Conservation (phyloP, 23 red algal genomes). For the Cyanidiococcus yangmingshanensis region DNA sequence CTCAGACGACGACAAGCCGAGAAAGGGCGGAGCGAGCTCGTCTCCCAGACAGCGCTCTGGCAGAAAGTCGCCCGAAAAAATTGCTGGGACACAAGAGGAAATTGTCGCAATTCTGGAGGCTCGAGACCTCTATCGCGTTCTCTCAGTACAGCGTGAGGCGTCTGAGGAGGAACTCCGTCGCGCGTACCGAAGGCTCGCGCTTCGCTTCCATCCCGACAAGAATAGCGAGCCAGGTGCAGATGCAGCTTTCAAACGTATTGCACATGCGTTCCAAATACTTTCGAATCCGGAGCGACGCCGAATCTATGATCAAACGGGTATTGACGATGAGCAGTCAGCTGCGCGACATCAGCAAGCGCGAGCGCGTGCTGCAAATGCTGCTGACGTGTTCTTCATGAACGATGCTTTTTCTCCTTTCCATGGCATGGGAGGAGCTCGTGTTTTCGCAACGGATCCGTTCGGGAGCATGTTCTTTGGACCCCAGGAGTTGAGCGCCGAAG, state of each 20-base stretch:
- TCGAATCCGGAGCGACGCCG: constrained; percentile 12
- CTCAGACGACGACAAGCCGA: background rate
- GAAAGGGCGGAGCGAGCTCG: background rate
- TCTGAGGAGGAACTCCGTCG: constrained; percentile 43
- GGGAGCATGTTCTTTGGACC: background rate
- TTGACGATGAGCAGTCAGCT: constrained; percentile 12
- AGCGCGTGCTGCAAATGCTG: background rate
- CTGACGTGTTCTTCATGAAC: background rate
- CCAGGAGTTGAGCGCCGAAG: constrained; percentile 8
- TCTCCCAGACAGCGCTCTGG: background rate
- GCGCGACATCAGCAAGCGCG: background rate
- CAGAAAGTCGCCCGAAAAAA: background rate
- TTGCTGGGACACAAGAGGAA: background rate
- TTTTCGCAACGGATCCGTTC: background rate
- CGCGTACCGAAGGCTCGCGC: constrained; percentile 65
- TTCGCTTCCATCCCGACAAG: constrained; percentile 57
- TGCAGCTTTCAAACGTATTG: constrained; percentile 25
- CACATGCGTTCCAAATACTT: constrained; percentile 27
- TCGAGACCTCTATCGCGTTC: constrained; percentile 54
- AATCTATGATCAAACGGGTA: constrained; percentile 25
- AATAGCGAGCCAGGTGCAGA: constrained; percentile 41
- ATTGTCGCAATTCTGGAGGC: constrained; percentile 1
- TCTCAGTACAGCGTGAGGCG: constrained; percentile 54
- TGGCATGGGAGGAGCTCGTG: background rate
- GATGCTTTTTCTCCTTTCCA: background rate